A percentile compares a stretch with the other conserved stretches of the same genome.
phyloP scores from a whole-genome alignment of 768 basidiomycete genomes.

The Tricholoma terreum region DNA sequence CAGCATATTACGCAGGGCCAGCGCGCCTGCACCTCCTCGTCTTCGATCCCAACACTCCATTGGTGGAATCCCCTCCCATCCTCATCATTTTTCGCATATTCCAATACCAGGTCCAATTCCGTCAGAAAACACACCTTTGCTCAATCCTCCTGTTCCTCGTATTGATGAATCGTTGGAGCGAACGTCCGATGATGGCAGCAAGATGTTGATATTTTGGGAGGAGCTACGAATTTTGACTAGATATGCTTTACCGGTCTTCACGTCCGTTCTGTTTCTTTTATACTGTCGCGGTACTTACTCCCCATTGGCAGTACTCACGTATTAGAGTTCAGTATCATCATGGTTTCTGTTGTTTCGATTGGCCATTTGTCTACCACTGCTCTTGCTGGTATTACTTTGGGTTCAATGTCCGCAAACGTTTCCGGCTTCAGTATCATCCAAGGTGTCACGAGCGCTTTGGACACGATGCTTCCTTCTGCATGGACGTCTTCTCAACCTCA shows the following conservation, averaged over 20 bases:
- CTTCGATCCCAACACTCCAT: conserved; percentile 12
- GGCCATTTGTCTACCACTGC: conserved; percentile 90
- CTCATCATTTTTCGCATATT: conserved; percentile 6
- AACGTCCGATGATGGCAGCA: conserved; percentile 26
- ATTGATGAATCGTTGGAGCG: conserved; percentile 48
- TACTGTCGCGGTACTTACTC: not conserved
- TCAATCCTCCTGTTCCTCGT: conserved; percentile 53
- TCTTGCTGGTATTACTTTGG: conserved; percentile 78
- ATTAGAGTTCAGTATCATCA: conserved; percentile 82
- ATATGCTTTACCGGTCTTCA: conserved; percentile 71
- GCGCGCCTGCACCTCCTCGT: conserved; percentile 10
- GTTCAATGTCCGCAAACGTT: conserved; percentile 70
- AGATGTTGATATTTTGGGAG: conserved; percentile 43
- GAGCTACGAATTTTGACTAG: conserved; percentile 56
- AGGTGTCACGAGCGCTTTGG: conserved; percentile 81
- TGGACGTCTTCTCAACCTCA: conserved; percentile 88
- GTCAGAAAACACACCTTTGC: conserved; percentile 58
- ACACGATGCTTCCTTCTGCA: conserved; percentile 90
- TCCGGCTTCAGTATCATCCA: conserved; percentile 79
- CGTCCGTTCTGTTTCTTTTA: conserved; percentile 41
- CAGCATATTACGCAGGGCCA: conserved; percentile 1
- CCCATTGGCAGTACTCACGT: conserved; percentile 58
- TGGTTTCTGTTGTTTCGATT: conserved; percentile 81
- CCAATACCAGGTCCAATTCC: conserved; percentile 12
- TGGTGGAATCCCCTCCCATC: conserved; percentile 3